A percentile compares a stretch with the other conserved stretches of the same genome.
phyloP scores from a whole-genome alignment of 129 eudicot genomes.

The Deinandra increscens region DNA sequence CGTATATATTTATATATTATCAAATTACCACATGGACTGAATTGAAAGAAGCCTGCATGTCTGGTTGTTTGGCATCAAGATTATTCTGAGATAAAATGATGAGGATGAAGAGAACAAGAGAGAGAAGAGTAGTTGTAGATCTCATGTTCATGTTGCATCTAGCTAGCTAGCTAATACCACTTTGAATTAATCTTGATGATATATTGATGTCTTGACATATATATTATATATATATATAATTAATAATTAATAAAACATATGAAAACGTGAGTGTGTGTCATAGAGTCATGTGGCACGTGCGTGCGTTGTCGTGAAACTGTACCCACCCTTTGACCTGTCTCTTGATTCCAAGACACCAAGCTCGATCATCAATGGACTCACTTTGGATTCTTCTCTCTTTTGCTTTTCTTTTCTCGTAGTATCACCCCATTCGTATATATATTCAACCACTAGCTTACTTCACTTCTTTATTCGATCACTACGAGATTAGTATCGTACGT shows the following conservation, averaged over 20 bases:
- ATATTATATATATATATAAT: too few relatives aligned
- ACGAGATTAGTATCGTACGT: too few relatives aligned
- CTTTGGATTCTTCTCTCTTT: constrained; percentile 25
- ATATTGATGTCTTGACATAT: neutral
- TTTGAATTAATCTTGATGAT: neutral
- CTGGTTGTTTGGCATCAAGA: constrained; percentile 18
- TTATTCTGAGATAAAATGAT: constrained; percentile 33
- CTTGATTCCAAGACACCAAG: constrained; percentile 55
- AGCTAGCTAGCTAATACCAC: too few relatives aligned
- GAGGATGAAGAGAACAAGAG: constrained; percentile 24
- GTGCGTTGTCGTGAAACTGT: constrained; percentile 28
- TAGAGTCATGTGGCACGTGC: constrained; percentile 19
- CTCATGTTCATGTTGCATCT: constrained; percentile 41
- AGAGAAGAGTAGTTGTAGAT: constrained; percentile 24
- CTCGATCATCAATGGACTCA: constrained; percentile 47
- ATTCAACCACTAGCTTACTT: too few relatives aligned
- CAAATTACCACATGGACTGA: constrained; percentile 33
- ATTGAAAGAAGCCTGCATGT: constrained; percentile 25
- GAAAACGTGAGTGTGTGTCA: constrained; percentile 20
- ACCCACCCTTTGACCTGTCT: constrained; percentile 62
- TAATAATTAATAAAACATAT: too few relatives aligned
- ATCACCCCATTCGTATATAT: too few relatives aligned
- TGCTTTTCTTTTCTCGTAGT: too few relatives aligned
- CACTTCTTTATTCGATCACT: too few relatives aligned
- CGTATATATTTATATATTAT: neutral